phyloP scores from a whole-genome alignment of 225 moss, liverwort and hornwort species.

The Antitrichia curtipendula region DNA sequence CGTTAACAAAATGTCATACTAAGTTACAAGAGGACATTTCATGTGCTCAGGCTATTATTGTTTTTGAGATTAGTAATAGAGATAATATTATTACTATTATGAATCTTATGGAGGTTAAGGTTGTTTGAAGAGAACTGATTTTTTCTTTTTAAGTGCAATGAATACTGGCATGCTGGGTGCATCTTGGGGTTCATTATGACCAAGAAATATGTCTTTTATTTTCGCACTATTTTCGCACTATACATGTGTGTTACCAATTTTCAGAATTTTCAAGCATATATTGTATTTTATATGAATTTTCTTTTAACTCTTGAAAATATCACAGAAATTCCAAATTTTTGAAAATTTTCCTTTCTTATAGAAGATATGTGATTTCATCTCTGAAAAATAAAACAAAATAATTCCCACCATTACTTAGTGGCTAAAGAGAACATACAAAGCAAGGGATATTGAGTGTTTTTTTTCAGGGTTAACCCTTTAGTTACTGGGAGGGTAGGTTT shows the following conservation, averaged over 20 bases:
- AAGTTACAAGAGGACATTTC: no score
- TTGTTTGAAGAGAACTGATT: background rate
- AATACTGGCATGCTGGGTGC: background rate
- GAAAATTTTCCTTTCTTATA: no score
- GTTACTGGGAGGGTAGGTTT: background rate
- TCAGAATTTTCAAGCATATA: background rate
- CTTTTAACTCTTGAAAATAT: background rate
- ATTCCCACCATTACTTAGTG: no score
- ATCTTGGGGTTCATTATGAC: background rate
- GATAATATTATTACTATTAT: background rate
- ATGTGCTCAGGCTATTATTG: no score
- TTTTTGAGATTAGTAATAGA: background rate
- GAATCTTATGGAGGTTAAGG: background rate
- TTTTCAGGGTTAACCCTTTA: background rate
- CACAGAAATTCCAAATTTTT: background rate
- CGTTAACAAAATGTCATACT: background rate
- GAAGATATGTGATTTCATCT: no score
- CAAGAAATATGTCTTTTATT: background rate
- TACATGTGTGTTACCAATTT: background rate
- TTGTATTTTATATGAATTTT: background rate
- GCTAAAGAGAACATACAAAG: background rate
- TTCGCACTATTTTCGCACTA: background rate
- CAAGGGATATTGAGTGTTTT: background rate
- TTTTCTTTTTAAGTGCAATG: background rate
- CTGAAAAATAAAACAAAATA: no score